Evolutionary conservation across 2,329 filamentous ascomycete species (phyloP).

Genomic region (Aureobasidium mangrovei): DNA sequence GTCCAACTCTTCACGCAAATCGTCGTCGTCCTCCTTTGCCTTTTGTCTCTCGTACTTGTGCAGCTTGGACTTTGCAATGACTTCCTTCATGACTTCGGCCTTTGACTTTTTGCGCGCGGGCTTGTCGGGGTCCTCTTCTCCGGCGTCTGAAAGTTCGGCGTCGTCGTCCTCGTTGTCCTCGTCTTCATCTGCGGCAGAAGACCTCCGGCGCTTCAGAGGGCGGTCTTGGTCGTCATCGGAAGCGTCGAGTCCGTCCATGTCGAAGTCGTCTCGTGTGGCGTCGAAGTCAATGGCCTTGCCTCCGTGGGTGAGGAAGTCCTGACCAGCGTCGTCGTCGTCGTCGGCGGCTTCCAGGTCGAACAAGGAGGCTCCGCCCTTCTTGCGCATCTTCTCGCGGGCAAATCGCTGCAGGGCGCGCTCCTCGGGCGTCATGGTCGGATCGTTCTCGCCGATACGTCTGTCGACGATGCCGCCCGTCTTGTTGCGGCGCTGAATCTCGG

Average conservation of each 20-base stretch:
- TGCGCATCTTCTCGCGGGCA: constrained; percentile 73
- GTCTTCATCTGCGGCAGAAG: constrained; percentile 44
- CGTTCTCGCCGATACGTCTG: constrained; percentile 89
- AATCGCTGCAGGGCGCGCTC: constrained; percentile 88
- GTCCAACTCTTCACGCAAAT: constrained; percentile 74
- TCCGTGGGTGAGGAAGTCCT: constrained; percentile 61
- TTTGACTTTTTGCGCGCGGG: constrained; percentile 89
- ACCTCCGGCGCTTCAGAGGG: constrained; percentile 35
- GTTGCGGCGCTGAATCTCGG: constrained; percentile 80
- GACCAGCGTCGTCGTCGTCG: constrained; percentile 42
- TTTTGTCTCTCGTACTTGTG: constrained; percentile 93
- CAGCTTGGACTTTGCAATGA: constrained; percentile 93
- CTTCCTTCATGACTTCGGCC: constrained; percentile 94
- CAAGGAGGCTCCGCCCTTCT: constrained; percentile 65
- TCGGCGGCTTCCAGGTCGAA: constrained; percentile 89
- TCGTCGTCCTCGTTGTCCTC: constrained; percentile 36
- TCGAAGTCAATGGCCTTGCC: constrained; percentile 56
- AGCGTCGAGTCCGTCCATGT: constrained; percentile 30
- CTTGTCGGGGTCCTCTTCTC: constrained; percentile 42
- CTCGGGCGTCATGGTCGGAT: constrained; percentile 86
- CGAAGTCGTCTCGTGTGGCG: constrained; percentile 47
- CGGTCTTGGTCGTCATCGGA: constrained; percentile 30
- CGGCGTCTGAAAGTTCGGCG: constrained; percentile 35
- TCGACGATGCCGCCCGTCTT: constrained; percentile 91
- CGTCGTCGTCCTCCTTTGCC: constrained; percentile 86